Evolutionary conservation across 2,329 filamentous ascomycete species (phyloP), one percentile per base, ranked within the genome.

Genomic region (Cladosporium sp.): DNA sequence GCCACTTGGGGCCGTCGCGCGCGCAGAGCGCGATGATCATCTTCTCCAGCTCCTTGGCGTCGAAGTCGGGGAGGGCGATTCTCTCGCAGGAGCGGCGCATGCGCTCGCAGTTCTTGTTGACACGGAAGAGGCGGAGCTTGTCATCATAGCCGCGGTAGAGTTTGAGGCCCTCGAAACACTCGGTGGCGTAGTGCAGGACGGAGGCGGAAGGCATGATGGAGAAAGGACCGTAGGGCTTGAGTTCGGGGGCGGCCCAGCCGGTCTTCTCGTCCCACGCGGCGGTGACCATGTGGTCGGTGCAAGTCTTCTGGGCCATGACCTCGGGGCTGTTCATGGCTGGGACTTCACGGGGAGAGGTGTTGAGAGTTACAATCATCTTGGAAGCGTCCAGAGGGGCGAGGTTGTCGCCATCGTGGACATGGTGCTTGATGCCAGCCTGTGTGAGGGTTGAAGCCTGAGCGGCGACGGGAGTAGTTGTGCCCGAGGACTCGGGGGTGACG

Each of bases 161-260:
- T 80, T 96, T 96, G 82, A 89, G 84, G 21, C 92, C 92, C 80
- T 96, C 92, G 80, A 96, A 96, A 78, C 92, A 96, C 79, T 93
- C 89, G 57, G 91, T 95, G 21, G 91, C 92, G 79, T 95, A 96
- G 83, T 96, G 92, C 67, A 96, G 84, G 67, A 88, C 88, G 2
- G 89, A 91, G 10, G 92, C 91, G 5, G 91, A 93, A 40, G 92
- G 92, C 80, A 91, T 89, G 71, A 96, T 86, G 67, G 85, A 84
- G 64, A 96, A 81, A 16, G 91, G 89, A 0, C 90, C 90, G 78
- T 91, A 94, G 31, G 91, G 90, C 76, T 87, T 85, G 66, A 95
- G 84, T 71, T 89, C 84, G 2, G 92, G 92, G 2, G 85, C 82
- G 46, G 84, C 82, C 92, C 92, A 96, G 71, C 92, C 92, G 21